These are phyloP conservation scores for Capsicum rhomboideum DNA, from an alignment of 257 asterid species.

Conservation along the genomic window DNA sequence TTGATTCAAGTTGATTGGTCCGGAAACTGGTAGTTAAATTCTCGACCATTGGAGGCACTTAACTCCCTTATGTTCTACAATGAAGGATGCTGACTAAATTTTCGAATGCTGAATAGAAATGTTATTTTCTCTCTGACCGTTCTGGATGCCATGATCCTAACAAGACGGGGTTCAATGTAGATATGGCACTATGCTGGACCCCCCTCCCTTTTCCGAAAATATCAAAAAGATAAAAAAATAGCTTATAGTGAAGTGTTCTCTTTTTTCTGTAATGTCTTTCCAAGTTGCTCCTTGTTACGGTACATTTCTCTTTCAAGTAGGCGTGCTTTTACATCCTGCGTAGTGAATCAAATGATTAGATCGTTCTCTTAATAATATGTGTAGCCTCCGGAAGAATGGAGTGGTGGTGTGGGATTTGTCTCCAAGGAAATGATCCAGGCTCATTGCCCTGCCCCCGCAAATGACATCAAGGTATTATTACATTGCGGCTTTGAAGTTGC, in stretches of 20 bases:
- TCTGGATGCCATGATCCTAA: background rate
- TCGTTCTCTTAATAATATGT: background rate
- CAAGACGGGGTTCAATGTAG: too few species aligned
- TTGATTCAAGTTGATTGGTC: too few species aligned
- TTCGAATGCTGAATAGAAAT: background rate
- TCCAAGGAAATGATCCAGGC: slow-evolving; percentile 84
- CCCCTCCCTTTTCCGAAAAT: too few species aligned
- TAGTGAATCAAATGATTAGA: background rate
- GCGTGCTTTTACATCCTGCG: background rate
- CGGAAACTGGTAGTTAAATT: too few species aligned
- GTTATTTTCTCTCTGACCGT: background rate
- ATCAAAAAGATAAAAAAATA: background rate
- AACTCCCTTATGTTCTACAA: too few species aligned
- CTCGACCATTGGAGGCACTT: background rate
- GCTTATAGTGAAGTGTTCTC: background rate
- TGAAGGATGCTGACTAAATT: background rate
- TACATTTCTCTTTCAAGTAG: background rate
- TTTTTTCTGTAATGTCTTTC: background rate
- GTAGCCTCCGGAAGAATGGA: slow-evolving; percentile 90
- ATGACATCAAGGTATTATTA: slow-evolving; percentile 69
- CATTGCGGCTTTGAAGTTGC: background rate
- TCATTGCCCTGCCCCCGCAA: slow-evolving; percentile 82
- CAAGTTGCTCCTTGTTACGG: background rate
- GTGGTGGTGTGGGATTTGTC: slow-evolving; percentile 89
- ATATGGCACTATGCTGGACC: too few species aligned